Evolutionary conservation across 2,329 filamentous ascomycete species (phyloP).

Genomic region (Fonsecaea monophora): DNA sequence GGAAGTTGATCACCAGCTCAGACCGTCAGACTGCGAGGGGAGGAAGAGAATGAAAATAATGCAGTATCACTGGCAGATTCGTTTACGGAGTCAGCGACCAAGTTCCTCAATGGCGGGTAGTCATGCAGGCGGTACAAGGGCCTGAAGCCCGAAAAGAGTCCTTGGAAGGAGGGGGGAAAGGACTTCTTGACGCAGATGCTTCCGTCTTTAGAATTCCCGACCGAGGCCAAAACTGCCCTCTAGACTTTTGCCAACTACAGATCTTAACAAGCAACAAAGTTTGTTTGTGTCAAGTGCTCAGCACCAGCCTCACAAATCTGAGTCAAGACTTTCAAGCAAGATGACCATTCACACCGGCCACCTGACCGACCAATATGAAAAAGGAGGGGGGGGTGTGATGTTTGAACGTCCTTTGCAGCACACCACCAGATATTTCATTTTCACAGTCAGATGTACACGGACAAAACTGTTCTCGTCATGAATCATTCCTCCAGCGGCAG

Average conservation of each 20-base stretch:
- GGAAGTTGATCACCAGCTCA: not conserved
- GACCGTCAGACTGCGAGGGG: constrained; percentile 1
- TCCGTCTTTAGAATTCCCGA: constrained; percentile 12
- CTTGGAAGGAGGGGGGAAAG: not conserved
- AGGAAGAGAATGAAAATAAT: not conserved
- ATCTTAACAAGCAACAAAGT: constrained; percentile 8
- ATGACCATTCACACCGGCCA: not conserved
- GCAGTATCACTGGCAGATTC: constrained; percentile 6
- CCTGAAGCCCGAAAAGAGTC: constrained; percentile 8
- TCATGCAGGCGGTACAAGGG: constrained; percentile 25
- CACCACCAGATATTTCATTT: constrained; percentile 7
- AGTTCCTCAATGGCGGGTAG: constrained; percentile 9
- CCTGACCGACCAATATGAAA: constrained; percentile 8
- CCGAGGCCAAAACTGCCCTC: not conserved
- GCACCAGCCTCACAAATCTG: constrained; percentile 2
- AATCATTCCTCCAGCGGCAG: not conserved
- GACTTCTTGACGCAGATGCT: constrained; percentile 11
- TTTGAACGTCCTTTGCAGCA: constrained; percentile 6
- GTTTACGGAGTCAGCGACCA: constrained; percentile 11
- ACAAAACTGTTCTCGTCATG: not conserved
- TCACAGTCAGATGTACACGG: constrained; percentile 13
- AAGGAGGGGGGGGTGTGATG: not conserved
- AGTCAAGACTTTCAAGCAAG: constrained; percentile 8
- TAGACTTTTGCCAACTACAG: not conserved
- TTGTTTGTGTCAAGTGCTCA: constrained; percentile 12